Conservation (phyloP, 345 rosid species). For the Melastoma malabathricum region DNA sequence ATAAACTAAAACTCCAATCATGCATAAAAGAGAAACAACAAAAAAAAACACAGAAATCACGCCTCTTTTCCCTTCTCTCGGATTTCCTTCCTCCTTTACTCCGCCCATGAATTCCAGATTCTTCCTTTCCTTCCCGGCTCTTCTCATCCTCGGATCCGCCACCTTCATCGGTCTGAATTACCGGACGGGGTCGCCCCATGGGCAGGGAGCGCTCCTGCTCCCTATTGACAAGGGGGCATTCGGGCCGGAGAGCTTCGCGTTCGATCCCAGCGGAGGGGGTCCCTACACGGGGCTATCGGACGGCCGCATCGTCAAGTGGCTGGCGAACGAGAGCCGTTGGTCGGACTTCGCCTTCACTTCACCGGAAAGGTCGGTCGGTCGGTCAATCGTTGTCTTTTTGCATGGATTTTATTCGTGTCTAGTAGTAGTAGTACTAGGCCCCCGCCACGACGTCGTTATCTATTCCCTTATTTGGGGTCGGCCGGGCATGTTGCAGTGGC, state of each 20-base stretch:
- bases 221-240: constrained; percentile 14
- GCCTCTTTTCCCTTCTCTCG: neutral
- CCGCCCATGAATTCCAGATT: constrained; percentile 2
- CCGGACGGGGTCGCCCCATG: neutral
- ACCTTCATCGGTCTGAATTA: neutral
- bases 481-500: too few species aligned
- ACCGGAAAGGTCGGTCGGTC: constrained; percentile 25
- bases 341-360: constrained; percentile 23
- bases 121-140: neutral
- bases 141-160: neutral
- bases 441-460: too few species aligned
- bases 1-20: too few species aligned
- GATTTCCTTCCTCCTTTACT: neutral
- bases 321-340: constrained; percentile 18
- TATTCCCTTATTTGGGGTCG: too few species aligned
- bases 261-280: constrained; percentile 24
- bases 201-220: constrained; percentile 3
- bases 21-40: too few species aligned
- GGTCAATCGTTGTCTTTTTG: too few species aligned
- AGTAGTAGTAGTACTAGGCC: too few species aligned
- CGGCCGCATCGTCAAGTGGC: constrained; percentile 40
- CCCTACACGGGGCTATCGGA: constrained; percentile 38
- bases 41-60: too few species aligned
- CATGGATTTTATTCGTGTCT: neutral
- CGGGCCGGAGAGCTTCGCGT: constrained; percentile 47